Conservation (phyloP, 2,329 filamentous ascomycete genomes). For the Colletotrichum simmondsii region DNA sequence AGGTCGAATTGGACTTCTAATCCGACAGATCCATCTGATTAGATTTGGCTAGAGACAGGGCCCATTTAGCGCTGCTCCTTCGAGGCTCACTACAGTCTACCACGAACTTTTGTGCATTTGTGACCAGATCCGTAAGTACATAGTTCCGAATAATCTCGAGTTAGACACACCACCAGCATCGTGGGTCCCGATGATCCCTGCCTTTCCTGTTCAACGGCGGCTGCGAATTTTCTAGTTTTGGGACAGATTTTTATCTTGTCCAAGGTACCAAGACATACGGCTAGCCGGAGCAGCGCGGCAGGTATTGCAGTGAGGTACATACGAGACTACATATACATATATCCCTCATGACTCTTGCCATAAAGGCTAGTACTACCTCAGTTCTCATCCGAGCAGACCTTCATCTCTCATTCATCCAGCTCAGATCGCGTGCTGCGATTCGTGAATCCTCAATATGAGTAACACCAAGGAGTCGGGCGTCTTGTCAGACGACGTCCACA, state of each 20-base stretch:
- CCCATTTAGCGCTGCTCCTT: not conserved
- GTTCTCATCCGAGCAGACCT: too few species aligned
- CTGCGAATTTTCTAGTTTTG: not conserved
- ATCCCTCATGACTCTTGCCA: not conserved
- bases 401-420: not conserved
- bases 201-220: not conserved
- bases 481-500: not conserved
- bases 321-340: not conserved
- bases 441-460: not conserved
- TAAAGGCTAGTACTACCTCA: not conserved
- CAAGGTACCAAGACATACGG: not conserved
- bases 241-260: not conserved
- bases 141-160: not conserved
- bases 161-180: not conserved
- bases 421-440: not conserved
- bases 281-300: not conserved
- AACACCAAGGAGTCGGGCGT: not conserved
- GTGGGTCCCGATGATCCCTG: not conserved
- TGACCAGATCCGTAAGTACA: not conserved
- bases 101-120: not conserved
- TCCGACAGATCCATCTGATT: constrained; percentile 5
- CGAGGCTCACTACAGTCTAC: not conserved
- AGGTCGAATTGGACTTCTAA: too few species aligned
- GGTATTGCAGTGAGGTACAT: too few species aligned
- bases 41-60: not conserved